Evolutionary conservation across 2,329 filamentous ascomycete species (phyloP).

Genomic region (Madurella fahalii): DNA sequence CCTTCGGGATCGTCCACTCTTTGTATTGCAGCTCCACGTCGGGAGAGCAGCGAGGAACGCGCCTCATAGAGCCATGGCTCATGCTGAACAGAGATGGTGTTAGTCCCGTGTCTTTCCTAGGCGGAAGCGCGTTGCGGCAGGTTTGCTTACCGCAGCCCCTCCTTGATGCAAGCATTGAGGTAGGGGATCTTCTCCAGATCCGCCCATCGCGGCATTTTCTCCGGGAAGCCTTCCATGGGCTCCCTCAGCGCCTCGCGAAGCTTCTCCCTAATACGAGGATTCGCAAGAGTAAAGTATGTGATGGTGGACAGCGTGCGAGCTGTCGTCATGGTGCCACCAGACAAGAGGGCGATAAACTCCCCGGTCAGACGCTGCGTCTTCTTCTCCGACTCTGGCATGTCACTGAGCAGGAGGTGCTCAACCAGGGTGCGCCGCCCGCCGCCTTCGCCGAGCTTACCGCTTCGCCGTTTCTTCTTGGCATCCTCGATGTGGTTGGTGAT

Average conservation of each 20-base stretch:
- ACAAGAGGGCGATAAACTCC: background rate
- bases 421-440: slow-evolving; percentile 1
- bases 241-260: background rate
- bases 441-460: background rate
- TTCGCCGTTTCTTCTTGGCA: background rate
- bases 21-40: slow-evolving; percentile 6
- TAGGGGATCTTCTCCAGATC: slow-evolving; percentile 10
- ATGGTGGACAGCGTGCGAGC: slow-evolving; percentile 3
- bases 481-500: background rate
- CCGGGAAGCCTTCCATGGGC: slow-evolving; percentile 6
- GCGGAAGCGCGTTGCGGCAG: too few relatives aligned
- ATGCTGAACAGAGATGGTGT: background rate
- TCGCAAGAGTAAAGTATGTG: slow-evolving; percentile 3
- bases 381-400: slow-evolving; percentile 7
- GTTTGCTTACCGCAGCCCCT: background rate
- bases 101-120: background rate
- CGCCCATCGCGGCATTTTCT: slow-evolving; percentile 1
- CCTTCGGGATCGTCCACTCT: slow-evolving; percentile 4
- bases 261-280: background rate
- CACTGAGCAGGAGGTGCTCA: background rate
- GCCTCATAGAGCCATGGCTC: slow-evolving; percentile 1
- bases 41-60: background rate
- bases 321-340: background rate
- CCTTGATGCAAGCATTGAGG: slow-evolving; percentile 5
- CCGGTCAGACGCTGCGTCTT: background rate